Evolutionary conservation across 2,329 filamentous ascomycete genomes (phyloP).

Genomic region (Blumeriella jaapii): DNA sequence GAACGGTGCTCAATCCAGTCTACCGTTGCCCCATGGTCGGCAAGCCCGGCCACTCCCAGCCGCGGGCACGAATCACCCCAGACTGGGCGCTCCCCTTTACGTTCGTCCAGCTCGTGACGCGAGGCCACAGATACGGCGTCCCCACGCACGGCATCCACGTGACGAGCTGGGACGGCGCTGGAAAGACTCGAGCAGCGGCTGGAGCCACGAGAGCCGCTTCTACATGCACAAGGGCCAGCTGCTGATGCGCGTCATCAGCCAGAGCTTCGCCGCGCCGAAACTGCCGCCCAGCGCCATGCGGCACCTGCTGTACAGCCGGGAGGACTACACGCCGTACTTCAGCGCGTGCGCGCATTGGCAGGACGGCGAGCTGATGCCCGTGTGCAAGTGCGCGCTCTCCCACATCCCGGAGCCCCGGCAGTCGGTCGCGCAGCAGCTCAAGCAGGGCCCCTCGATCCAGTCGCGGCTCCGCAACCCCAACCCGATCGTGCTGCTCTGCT

Average conservation of each 20-base stretch:
- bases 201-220: slow-evolving; percentile 44
- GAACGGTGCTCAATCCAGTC: slow-evolving; percentile 42
- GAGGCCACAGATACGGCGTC: slow-evolving; percentile 34
- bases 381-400: slow-evolving; percentile 48
- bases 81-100: slow-evolving; percentile 44
- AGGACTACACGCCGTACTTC: slow-evolving; percentile 52
- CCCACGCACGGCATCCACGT: slow-evolving; percentile 36
- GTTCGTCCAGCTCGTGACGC: slow-evolving; percentile 45
- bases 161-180: slow-evolving; percentile 39
- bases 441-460: slow-evolving; percentile 20
- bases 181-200: slow-evolving; percentile 36
- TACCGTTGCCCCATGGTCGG: slow-evolving; percentile 43
- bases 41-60: slow-evolving; percentile 35
- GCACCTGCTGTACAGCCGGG: slow-evolving; percentile 44
- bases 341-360: slow-evolving; percentile 51
- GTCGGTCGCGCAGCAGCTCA: slow-evolving; percentile 27
- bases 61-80: slow-evolving; percentile 41
- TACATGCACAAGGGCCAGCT: slow-evolving; percentile 41
- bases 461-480: slow-evolving; percentile 25
- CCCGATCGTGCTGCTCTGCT: slow-evolving; percentile 39
- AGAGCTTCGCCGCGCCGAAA: slow-evolving; percentile 38
- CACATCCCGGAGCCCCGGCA: slow-evolving; percentile 39
- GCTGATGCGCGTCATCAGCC: slow-evolving; percentile 45
- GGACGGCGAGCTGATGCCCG: slow-evolving; percentile 46
- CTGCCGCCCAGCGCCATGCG: slow-evolving; percentile 41